Evolutionary conservation across 1,284 basidiomycete species (phyloP).

Genomic region (Tetrapyrgos nigripes): DNA sequence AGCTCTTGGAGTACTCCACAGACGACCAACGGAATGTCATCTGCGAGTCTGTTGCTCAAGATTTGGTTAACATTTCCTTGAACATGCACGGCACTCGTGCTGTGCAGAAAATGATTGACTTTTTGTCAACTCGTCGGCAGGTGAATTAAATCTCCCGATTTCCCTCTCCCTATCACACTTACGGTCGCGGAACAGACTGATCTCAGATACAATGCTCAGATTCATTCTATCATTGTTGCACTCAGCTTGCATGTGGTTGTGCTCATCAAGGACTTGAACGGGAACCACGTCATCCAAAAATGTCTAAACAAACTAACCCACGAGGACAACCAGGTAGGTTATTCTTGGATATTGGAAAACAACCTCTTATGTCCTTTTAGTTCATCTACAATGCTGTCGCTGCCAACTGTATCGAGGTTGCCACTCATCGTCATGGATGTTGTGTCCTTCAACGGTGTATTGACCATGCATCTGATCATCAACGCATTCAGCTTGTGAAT

Average conservation of each 20-base stretch:
- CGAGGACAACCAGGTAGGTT: constrained; percentile 92
- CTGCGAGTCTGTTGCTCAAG: constrained; percentile 96
- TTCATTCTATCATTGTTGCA: constrained; percentile 96
- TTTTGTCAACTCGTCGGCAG: constrained; percentile 94
- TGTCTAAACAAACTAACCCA: constrained; percentile 97
- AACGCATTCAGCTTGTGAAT: constrained; percentile 95
- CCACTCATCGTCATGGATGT: constrained; percentile 98
- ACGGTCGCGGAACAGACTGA: constrained; percentile 67
- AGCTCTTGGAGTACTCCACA: constrained; percentile 96
- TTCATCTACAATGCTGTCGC: constrained; percentile 99
- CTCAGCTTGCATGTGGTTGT: constrained; percentile 98
- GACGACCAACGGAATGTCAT: constrained; percentile 98
- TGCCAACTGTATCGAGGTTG: constrained; percentile 98
- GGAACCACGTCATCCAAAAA: constrained; percentile 99
- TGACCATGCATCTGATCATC: constrained; percentile 96
- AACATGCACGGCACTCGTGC: constrained; percentile 99
- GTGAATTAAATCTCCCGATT: constrained; percentile 53
- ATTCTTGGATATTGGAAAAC: constrained; percentile 6
- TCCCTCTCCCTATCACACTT: constrained; percentile 44
- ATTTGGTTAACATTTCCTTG: constrained; percentile 96
- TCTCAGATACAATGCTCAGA: constrained; percentile 85
- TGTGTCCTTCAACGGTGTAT: constrained; percentile 99
- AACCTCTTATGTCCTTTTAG: constrained; percentile 42
- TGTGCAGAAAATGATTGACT: constrained; percentile 99
- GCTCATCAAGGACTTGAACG: constrained; percentile 99